These are phyloP conservation scores for Diaporthe amygdali DNA, from an alignment of 2,329 filamentous ascomycete genomes.

Conservation along the genomic window DNA sequence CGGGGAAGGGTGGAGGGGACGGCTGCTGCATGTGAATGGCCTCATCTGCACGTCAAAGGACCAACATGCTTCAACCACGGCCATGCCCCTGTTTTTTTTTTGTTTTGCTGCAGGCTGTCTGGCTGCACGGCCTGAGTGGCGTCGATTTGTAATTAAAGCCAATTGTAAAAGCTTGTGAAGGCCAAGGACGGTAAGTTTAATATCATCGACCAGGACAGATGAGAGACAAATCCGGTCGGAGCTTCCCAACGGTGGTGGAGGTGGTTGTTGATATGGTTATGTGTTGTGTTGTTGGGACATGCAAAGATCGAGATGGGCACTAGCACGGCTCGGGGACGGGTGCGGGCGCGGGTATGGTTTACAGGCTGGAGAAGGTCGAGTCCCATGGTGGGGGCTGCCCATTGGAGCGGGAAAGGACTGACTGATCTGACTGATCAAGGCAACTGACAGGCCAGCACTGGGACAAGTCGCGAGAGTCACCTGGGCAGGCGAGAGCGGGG, in stretches of 20 bases:
- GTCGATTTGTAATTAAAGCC: not conserved
- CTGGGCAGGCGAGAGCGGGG: not conserved
- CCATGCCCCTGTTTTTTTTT: not conserved
- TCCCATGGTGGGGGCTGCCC: not conserved
- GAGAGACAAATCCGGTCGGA: not conserved
- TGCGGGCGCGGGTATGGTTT: not conserved
- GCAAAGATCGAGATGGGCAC: not conserved
- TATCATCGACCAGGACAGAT: not conserved
- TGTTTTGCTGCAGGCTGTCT: not conserved
- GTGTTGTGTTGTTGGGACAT: not conserved
- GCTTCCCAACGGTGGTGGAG: not conserved
- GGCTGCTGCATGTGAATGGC: slow-evolving; percentile 15
- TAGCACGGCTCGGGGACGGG: not conserved
- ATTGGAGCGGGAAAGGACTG: not conserved
- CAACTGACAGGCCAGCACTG: not conserved
- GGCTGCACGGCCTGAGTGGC: not conserved
- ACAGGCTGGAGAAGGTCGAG: not conserved
- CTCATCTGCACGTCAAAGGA: slow-evolving; percentile 3
- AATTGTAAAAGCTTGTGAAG: not conserved
- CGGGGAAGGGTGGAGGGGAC: not conserved
- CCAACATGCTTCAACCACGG: not conserved
- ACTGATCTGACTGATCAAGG: too few species aligned
- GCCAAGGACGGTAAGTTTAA: not conserved
- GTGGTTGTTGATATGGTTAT: not conserved
- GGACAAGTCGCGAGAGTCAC: not conserved